These are phyloP conservation scores for Saccharomycopsis lassenensis DNA, from an alignment of 805 yeast genomes.

Conservation along the genomic window DNA sequence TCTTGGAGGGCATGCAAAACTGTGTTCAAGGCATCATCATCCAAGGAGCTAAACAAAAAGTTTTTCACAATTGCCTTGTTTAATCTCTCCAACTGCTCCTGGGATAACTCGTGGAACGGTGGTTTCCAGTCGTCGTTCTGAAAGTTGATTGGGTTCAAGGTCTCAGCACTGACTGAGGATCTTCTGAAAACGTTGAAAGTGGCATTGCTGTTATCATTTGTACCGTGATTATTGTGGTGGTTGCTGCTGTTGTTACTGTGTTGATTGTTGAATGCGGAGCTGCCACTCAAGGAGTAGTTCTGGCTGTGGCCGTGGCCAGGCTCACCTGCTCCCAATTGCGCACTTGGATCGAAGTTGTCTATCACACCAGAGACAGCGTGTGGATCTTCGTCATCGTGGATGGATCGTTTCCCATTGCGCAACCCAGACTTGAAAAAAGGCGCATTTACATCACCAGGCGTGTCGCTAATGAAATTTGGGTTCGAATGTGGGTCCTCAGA, in stretches of 20 bases:
- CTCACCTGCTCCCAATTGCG: too few species aligned
- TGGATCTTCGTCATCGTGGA: too few species aligned
- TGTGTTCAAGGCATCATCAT: constrained; percentile 61
- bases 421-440: too few species aligned
- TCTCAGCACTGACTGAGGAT: constrained; percentile 85
- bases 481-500: constrained; percentile 20
- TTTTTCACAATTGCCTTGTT: constrained; percentile 65
- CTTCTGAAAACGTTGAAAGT: constrained; percentile 73
- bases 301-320: too few species aligned
- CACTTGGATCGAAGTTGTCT: too few species aligned
- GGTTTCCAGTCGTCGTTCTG: constrained; percentile 60
- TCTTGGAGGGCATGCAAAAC: constrained; percentile 80
- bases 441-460: not conserved
- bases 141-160: constrained; percentile 64
- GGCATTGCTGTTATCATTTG: constrained; percentile 19
- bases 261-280: too few species aligned
- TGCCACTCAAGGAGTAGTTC: too few species aligned
- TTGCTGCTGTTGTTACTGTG: constrained; percentile 2
- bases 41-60: constrained; percentile 77
- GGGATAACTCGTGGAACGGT: constrained; percentile 52
- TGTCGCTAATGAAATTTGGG: not conserved
- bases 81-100: constrained; percentile 56
- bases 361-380: too few species aligned
- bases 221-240: not conserved
- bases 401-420: too few species aligned